Base-by-base conservation (phyloP, 768 basidiomycete species). In the Omphalotus guepiniiformis region DNA sequence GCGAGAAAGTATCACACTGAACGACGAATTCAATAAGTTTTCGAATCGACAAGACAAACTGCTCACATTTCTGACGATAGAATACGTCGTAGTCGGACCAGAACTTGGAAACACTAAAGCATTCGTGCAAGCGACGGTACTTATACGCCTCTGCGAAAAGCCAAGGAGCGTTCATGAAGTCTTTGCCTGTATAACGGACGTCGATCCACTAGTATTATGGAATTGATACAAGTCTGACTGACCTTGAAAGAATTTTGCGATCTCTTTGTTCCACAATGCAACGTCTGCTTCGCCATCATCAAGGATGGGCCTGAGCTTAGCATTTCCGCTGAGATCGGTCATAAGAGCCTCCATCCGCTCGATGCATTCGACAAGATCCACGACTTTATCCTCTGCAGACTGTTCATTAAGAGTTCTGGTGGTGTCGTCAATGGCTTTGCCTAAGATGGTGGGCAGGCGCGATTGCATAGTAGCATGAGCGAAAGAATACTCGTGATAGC, bases 111-210 rank as follows among this genome's bases (percentile, higher is more conserved):
- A 91, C 71, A 52, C 88, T 92, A 72, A 97, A 97, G 66, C 89
- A 91, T 65, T 95, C 93, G 52, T 88, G 89, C 38, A 97, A 78
- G 51, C 91, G 82, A 55, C 90, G 85, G 63, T 92, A 92, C 64
- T 91, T 92, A 72, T 92, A 91, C 13, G 93, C 93, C 64, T 95
- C 93, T 18, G 93, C 94, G 58, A 97, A 96, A 15, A 96, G 71
- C 93, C 93, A 95, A 4, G 93, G 93, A 0, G 93, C 92, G 62
- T 88, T 93, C 91, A 94, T 94, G 59, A 92, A 93, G 58, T 89
- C 85, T 65, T 88, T 90, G 25, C 87, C 88, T 83, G 52, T 27
- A 41, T 4, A 26, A 35, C 26, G 40, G 34, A 9, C 18, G 41
- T 19, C 44, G 34, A 18, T 15, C 15, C 9, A 32, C n/a, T n/a